Evolutionary conservation across 1,284 basidiomycete species (phyloP), one percentile per base, ranked within the genome.

Genomic region (Tausonia pullulans): DNA sequence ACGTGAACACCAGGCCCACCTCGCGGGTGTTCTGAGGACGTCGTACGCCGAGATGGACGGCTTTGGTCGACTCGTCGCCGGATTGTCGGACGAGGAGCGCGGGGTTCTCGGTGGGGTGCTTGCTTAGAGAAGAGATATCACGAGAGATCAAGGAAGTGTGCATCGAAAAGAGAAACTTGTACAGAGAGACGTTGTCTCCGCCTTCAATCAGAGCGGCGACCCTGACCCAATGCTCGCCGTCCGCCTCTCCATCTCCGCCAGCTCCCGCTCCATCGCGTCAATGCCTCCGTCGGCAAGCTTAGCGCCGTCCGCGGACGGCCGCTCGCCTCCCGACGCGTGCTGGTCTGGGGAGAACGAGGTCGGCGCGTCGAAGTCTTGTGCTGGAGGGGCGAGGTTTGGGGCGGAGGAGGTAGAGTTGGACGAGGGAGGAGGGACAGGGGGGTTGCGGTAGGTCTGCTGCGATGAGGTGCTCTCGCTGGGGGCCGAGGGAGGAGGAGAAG

Each of bases 381-480:
- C 27, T 27, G 27, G 27, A 27, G 27, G 27, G 27, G 27, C 27
- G 57, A 58, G 57, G n/a, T 16, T 58, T 9, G 57, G 46, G 1
- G n/a, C 43, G 0, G 57, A 58, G n/a, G 57, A 58, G 56, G 56
- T 14, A 1, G 56, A 58, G 40, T 14, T 44, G 43, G 56, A 43
- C 8, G 56, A 14, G 14, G 41, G 10, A 45, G 56, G 3, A 13
- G 27, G 39, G 3, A 11, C 8, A 5, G 55, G 40, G 14, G 10
- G n/a, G 55, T 8, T 10, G 16, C 27, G 27, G 27, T 27, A 27
- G 27, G 27, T 27, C 27, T 27, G 27, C 27, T 27, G 27, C 27
- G 27, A 27, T 27, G 27, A 27, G 90, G 87, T 87, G 52, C 66
- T 81, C 76, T 16, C 56, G 46, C 49, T 57, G 54, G 46, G 16